A percentile compares a stretch with the other conserved stretches of the same genome.
phyloP scores from a whole-genome alignment of 148 eudicot species.

The Silene uniflora region DNA sequence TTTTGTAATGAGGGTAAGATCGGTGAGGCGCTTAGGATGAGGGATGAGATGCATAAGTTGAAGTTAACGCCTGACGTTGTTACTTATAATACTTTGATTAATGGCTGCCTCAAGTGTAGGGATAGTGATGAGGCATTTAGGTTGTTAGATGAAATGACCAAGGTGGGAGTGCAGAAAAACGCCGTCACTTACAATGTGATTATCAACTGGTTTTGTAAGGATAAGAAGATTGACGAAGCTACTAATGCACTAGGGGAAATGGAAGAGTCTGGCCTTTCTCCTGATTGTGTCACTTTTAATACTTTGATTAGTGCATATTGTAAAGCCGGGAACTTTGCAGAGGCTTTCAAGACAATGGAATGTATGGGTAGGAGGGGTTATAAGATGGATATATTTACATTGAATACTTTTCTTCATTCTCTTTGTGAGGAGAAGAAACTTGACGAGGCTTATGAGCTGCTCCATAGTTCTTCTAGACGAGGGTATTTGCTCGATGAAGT shows the following conservation, averaged over 20 bases:
- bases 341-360: constrained; percentile 60
- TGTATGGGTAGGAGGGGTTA: constrained; percentile 55
- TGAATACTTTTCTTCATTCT: constrained; percentile 60
- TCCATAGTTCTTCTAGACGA: constrained; percentile 35
- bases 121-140: constrained; percentile 37
- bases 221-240: constrained; percentile 60
- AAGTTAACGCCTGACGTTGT: constrained; percentile 55
- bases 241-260: constrained; percentile 36
- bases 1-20: constrained; percentile 58
- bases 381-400: constrained; percentile 62
- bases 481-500: constrained; percentile 77
- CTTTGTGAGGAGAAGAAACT: constrained; percentile 59
- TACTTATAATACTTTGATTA: constrained; percentile 70
- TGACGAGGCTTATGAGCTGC: constrained; percentile 54
- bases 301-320: constrained; percentile 69
- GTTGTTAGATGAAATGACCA: constrained; percentile 67
- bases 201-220: constrained; percentile 64
- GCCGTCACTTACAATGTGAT: constrained; percentile 62
- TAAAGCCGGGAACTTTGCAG: constrained; percentile 53
- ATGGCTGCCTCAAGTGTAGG: constrained; percentile 43
- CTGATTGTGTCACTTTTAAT: constrained; percentile 63
- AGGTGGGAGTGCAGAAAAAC: constrained; percentile 45
- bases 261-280: constrained; percentile 55
- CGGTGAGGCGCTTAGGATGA: constrained; percentile 52
- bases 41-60: constrained; percentile 57